Base-by-base conservation (phyloP, 768 basidiomycete genomes). In the Mycena pura region DNA sequence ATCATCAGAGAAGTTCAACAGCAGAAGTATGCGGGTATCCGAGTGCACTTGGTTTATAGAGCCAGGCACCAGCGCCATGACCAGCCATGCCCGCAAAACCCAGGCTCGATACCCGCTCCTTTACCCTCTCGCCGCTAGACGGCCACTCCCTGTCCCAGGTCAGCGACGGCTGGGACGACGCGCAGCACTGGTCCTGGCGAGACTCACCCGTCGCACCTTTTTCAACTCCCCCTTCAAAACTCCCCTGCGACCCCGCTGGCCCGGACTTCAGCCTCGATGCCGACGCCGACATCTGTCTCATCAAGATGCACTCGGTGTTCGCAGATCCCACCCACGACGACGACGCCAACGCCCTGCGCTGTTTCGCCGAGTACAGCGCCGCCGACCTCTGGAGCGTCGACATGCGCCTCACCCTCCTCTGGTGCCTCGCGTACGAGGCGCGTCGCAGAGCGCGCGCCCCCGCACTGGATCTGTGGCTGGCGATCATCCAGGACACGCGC, bases 371-470 rank as follows among this genome's bases (percentile, higher is more conserved):
- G 13, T 54, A 25, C 46, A 25, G 38, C 15, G 51, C 22, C 22
- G 21, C 6, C 24, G 57, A 58, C n/a, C 29, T 48, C 31, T 63
- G 62, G 62, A 49, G 15, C n/a, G 21, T 63, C 11, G 62, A 63
- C 51, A 53, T 58, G 39, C 62, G 62, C 1, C 57, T 63, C 29
- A 63, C 62, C 17, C 62, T 63, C 29, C 15, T 63, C 47, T 63
- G 62, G 62, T 63, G 62, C 27, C 52, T 63, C 6, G 56, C 62
- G 3, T 63, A 57, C 51, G 57, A 63, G 24, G 62, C 62, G 43
- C 57, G 57, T 27, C 43, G 44, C 24, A 47, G 52, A 6, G 52
- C 43, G 47, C 46, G 31, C 21, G 44, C 41, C 15, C 50, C 56
- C 1, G 62, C 62, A 13, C 51, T 63, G 3, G 62, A 58, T 27